These are phyloP conservation scores for Blastocladiella britannica DNA, from an alignment of 192 early-diverging fungal species.

Conservation along the genomic window DNA sequence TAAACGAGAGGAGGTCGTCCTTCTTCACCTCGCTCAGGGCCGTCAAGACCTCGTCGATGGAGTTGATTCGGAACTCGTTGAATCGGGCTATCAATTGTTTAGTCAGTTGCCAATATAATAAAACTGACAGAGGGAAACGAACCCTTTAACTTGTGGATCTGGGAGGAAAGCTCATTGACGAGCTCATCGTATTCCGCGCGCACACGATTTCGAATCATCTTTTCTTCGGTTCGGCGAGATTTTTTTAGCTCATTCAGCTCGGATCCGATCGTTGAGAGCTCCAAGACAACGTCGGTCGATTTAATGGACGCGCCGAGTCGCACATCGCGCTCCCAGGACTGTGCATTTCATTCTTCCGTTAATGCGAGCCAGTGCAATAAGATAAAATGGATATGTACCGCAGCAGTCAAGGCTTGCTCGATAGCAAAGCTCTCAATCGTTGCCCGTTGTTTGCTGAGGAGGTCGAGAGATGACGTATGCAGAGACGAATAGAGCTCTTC, in stretches of 20 bases:
- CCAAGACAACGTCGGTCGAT: neutral
- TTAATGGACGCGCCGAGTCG: neutral
- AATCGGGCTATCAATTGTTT: too few species aligned
- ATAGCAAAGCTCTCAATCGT: neutral
- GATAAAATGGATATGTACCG: neutral
- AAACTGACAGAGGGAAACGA: too few species aligned
- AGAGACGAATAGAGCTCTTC: neutral
- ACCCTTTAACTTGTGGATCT: neutral
- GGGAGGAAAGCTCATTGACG: neutral
- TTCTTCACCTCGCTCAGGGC: neutral
- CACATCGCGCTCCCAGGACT: neutral
- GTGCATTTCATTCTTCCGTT: too few species aligned
- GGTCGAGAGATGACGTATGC: neutral
- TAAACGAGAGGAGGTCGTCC: neutral
- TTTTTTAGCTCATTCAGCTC: neutral
- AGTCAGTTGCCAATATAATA: too few species aligned
- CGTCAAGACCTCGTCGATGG: neutral
- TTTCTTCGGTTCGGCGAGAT: neutral
- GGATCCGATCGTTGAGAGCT: neutral
- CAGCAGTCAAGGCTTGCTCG: neutral
- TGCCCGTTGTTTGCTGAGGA: neutral
- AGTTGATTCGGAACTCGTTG: neutral
- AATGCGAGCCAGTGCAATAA: neutral
- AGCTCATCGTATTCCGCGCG: neutral
- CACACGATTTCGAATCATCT: neutral